Evolutionary conservation across 163 green algal genomes (phyloP), one percentile per base, ranked within the genome.

Genomic region (Picocystis sp.): DNA sequence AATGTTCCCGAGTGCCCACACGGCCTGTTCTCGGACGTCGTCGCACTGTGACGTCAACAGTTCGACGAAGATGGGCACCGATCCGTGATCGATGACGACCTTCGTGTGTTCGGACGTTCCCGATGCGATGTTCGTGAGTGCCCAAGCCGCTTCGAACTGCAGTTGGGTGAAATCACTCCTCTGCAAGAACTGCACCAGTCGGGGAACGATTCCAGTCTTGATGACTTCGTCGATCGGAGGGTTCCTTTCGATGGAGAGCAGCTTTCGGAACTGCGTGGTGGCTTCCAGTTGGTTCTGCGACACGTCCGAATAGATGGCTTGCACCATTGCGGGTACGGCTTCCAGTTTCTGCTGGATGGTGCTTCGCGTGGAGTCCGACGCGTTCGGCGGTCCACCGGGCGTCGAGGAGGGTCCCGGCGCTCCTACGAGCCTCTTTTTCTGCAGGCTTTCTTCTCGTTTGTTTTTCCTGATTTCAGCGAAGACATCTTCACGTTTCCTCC

Each of bases 1-100:
- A 58, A 99, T 97, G 81, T 99, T 99, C 23, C 91, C 91, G 50
- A 99, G 73, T 2, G 91, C 91, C 91, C 91, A 99, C 2, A 99
- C 90, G 17, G 90, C 90, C 82, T 92, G 89, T 76, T 99, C 90
- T 11, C 90, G 69, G 8, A 98, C 90, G 55, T 99, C 90, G 51
- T 96, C 86, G 42, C 75, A 89, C 23, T 79, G 76, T 0, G 88
- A 96, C 24, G 48, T 53, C 23, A 99, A 77, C 52, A 98, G 80
- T 67, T 87, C 89, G 17, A 19, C 90, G 61, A 99, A 98, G 45
- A 98, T 93, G 46, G 90, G 88, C 22, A 99, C 89, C 1, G 91
- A 87, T 17, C 81, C 80, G 22, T 82, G 74, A 19, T 98, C 85
- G 43, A 99, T 96, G 10, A 99, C 89, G 29, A 94, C 84, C 50